phyloP scores from a whole-genome alignment of 2,329 filamentous ascomycete species.

The Exserohilum turcica region DNA sequence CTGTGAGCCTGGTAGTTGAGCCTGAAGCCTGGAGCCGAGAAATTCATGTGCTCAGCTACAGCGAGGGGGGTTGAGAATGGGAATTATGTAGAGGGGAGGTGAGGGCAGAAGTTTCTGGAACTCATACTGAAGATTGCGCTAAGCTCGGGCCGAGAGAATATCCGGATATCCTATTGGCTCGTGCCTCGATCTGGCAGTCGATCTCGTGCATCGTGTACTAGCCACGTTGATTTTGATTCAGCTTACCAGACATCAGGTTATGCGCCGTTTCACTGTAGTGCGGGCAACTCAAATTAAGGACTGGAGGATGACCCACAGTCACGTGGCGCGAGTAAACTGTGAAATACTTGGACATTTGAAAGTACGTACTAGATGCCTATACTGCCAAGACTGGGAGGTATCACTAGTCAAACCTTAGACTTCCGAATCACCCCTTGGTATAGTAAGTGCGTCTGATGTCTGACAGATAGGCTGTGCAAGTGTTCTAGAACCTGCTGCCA shows the following conservation, averaged over 20 bases:
- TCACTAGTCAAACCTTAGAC: too few relatives aligned
- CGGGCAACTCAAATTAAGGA: too few relatives aligned
- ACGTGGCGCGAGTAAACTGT: too few relatives aligned
- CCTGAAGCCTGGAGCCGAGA: slow-evolving; percentile 1
- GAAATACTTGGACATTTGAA: too few relatives aligned
- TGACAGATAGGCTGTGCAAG: too few relatives aligned
- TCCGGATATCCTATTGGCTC: slow-evolving; percentile 11
- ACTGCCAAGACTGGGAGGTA: too few relatives aligned
- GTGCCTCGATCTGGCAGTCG: background rate
- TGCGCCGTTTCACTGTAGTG: too few relatives aligned
- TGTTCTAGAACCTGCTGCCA: too few relatives aligned
- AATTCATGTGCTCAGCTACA: slow-evolving; percentile 3
- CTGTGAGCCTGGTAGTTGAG: slow-evolving; percentile 1
- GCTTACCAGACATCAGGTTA: background rate
- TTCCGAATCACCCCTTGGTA: too few relatives aligned
- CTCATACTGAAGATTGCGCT: slow-evolving; percentile 10
- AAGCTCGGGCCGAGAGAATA: slow-evolving; percentile 15
- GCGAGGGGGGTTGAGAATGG: slow-evolving; percentile 8
- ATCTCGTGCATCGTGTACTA: background rate
- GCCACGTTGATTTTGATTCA: background rate
- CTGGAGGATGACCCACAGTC: too few relatives aligned
- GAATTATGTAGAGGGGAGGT: slow-evolving; percentile 21
- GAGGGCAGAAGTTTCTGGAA: slow-evolving; percentile 36
- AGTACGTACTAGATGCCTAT: too few relatives aligned
- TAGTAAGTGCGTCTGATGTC: too few relatives aligned